Percentiles rank a stretch among this genome's conserved stretches.
These are phyloP conservation scores for Neofusicoccum umdonicola DNA, from an alignment of 2,329 filamentous ascomycete genomes.

Conservation along the genomic window DNA sequence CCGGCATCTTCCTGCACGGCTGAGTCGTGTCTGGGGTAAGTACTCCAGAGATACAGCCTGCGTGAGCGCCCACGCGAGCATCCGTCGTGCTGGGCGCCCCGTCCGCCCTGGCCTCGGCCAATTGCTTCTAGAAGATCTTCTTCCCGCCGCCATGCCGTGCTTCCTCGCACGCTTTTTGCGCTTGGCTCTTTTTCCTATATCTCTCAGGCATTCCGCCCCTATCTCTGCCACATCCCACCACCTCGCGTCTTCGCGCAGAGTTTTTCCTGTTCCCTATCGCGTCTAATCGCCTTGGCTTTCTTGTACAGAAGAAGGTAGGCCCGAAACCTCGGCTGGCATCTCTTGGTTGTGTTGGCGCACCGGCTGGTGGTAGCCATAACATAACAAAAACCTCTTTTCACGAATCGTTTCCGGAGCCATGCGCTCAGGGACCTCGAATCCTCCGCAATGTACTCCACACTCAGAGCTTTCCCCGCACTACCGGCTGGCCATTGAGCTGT, in stretches of 20 bases:
- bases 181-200: neutral
- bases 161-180: no score
- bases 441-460: neutral
- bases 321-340: neutral
- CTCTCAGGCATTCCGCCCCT: neutral
- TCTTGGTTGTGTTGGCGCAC: neutral
- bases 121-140: slow-evolving; percentile 9
- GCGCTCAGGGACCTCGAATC: slow-evolving; percentile 1
- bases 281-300: neutral
- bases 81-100: no score
- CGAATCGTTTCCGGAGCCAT: neutral
- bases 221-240: neutral
- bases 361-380: slow-evolving; percentile 7
- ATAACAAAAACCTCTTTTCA: slow-evolving; percentile 9
- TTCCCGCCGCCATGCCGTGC: neutral
- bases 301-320: neutral
- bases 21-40: slow-evolving; percentile 2
- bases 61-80: neutral
- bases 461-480: neutral
- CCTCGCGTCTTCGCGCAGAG: neutral
- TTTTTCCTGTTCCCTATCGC: no score
- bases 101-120: neutral
- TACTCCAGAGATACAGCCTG: slow-evolving; percentile 4
- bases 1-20: neutral
- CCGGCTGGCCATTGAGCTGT: neutral